Evolutionary conservation across 1,139 yeast genomes (phyloP), one percentile per base, ranked within the genome.

Genomic region (Trichomonascaceae sp.): DNA sequence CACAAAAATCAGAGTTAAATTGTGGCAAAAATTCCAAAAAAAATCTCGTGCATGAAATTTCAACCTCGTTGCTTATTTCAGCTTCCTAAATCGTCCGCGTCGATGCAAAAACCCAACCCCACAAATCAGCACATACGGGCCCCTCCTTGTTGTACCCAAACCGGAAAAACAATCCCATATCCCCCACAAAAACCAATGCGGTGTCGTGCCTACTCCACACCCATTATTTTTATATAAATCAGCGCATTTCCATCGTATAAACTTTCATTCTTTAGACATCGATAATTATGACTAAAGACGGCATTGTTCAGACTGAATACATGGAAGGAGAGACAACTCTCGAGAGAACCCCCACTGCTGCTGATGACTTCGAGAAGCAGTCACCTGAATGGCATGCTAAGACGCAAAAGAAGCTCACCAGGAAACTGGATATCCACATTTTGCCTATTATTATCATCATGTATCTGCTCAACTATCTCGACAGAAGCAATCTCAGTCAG

Each of bases 401-500:
- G 32, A 27, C 32, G 12, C 43, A 50, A 30, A 43, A 45, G 45
- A 45, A 43, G 43, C 50, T 52, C 19, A 30, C 46, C 18, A 24
- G 52, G 36, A 61, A 61, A 45, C 52, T 63, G 36, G 69, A 66
- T 50, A 43, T 58, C 45, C 54, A 56, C n/a, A 50, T 65, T 17
- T 47, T 65, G 7, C 67, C 68, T 1, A 53, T 58, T 39, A 66
- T 79, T 43, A 74, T 81, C 13, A 60, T 77, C 47, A 73, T 81
- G 52, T 81, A 81, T 58, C 74, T 81, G 52, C 69, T 82, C 54
- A 78, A 81, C 55, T 79, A 76, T 60, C 69, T 83, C 57, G 87
- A 83, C 64, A 71, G 85, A 59, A 79, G 80, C 56, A 81, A 80
- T 62, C 78, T 83, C 60, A 84, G 84, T 2, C 76, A 79, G 62